These are phyloP conservation scores for Oleoguttula mirabilis DNA, from an alignment of 495 filamentous ascomycete species.

Conservation along the genomic window DNA sequence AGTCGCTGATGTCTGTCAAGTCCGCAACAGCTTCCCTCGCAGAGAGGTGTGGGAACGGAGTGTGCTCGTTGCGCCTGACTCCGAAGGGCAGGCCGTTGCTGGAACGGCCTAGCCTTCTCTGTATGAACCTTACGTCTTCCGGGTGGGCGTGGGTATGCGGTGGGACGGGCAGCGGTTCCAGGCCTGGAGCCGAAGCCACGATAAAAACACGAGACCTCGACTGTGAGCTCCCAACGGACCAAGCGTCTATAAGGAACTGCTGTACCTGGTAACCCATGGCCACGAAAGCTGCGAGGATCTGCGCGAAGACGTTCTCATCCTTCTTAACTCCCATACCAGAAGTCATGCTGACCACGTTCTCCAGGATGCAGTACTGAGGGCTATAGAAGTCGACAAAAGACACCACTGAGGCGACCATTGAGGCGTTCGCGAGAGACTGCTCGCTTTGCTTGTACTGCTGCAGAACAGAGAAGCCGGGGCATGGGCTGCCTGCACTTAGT, in stretches of 20 bases:
- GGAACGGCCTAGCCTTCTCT: conserved; percentile 41
- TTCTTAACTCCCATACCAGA: conserved; percentile 24
- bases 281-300: conserved; percentile 55
- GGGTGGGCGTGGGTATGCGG: conserved; percentile 49
- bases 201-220: conserved; percentile 52
- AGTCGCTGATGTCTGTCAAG: conserved; percentile 48
- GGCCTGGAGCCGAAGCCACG: conserved; percentile 49
- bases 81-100: conserved; percentile 50
- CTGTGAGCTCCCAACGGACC: conserved; percentile 54
- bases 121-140: conserved; percentile 6
- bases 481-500: conserved; percentile 61
- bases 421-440: conserved; percentile 48
- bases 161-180: conserved; percentile 41
- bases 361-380: conserved; percentile 57
- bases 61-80: conserved; percentile 33
- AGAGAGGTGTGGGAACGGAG: conserved; percentile 45
- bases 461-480: conserved; percentile 54
- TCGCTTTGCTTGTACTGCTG: conserved; percentile 40
- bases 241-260: conserved; percentile 51
- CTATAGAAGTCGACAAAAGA: conserved; percentile 61
- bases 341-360: conserved; percentile 58
- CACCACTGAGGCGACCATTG: conserved; percentile 59
- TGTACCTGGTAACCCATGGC: conserved; percentile 62
- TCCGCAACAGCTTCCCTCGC: conserved; percentile 40
- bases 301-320: conserved; percentile 50